These are phyloP conservation scores for Auriscalpium microsporum DNA, from an alignment of 768 basidiomycete species.

Conservation along the genomic window DNA sequence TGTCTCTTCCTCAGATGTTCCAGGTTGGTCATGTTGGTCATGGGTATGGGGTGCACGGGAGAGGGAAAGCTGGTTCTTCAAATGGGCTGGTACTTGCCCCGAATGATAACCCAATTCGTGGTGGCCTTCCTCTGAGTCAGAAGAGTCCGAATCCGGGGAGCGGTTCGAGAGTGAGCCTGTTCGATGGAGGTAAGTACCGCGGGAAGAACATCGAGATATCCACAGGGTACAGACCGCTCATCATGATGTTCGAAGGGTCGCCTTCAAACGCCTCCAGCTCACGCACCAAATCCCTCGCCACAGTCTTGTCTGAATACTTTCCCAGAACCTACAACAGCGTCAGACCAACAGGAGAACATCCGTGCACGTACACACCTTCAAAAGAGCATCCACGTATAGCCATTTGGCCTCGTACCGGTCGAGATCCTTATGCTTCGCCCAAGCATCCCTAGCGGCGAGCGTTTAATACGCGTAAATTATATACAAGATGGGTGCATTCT, in stretches of 20 bases:
- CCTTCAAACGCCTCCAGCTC: constrained; percentile 75
- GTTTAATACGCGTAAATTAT: constrained; percentile 9
- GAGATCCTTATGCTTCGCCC: constrained; percentile 87
- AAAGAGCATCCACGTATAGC: constrained; percentile 79
- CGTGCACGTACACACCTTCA: constrained; percentile 49
- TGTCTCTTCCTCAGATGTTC: constrained; percentile 13
- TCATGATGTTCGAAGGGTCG: constrained; percentile 53
- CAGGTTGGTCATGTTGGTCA: constrained; percentile 34
- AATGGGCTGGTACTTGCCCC: constrained; percentile 5
- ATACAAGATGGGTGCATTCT: constrained; percentile 13
- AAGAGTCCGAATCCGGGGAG: constrained; percentile 54
- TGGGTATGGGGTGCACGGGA: constrained; percentile 25
- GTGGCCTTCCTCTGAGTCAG: constrained; percentile 40
- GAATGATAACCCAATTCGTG: constrained; percentile 13
- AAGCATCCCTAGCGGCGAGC: constrained; percentile 65
- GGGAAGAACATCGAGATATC: too few relatives aligned
- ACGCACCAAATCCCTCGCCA: constrained; percentile 63
- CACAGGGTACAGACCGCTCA: constrained; percentile 44
- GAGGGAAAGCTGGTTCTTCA: constrained; percentile 1
- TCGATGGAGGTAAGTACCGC: background rate
- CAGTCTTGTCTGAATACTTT: constrained; percentile 77
- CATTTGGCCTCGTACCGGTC: constrained; percentile 76
- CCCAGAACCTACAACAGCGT: constrained; percentile 48
- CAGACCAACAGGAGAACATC: background rate
- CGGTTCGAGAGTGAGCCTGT: constrained; percentile 13